Conservation (phyloP, 2,329 filamentous ascomycete genomes). For the Aspergillus piperis region DNA sequence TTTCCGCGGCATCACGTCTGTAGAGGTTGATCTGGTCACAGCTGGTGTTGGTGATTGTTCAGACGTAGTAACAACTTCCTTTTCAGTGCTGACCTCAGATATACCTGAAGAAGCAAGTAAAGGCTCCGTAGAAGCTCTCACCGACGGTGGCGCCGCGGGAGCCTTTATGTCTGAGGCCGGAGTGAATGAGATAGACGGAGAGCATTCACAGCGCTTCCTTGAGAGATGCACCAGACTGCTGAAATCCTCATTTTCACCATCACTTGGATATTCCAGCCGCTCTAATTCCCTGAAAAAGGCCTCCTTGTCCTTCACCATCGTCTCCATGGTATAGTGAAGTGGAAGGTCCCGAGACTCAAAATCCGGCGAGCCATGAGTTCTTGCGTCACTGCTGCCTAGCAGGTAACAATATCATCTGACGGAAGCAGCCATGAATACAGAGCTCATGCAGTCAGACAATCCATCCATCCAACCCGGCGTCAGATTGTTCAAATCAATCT, state of each 20-base stretch:
- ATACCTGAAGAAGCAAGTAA: not conserved
- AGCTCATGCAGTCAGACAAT: not conserved
- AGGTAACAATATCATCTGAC: not conserved
- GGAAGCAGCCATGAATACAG: not conserved
- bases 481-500: not conserved
- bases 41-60: not conserved
- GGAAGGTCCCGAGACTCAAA: slow-evolving; percentile 14
- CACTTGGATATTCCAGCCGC: slow-evolving; percentile 29
- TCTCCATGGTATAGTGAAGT: slow-evolving; percentile 23
- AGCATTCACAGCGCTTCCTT: not conserved
- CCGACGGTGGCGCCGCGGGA: not conserved
- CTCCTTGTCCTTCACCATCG: slow-evolving; percentile 29
- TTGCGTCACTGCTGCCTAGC: slow-evolving; percentile 15
- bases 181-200: not conserved
- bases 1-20: slow-evolving; percentile 15
- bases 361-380: slow-evolving; percentile 20
- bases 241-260: slow-evolving; percentile 27
- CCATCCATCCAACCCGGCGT: not conserved
- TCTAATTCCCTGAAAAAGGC: slow-evolving; percentile 41
- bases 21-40: slow-evolving; percentile 18
- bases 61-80: not conserved
- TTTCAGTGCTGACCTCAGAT: not conserved
- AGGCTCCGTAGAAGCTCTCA: not conserved
- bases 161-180: not conserved
- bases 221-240: slow-evolving; percentile 17